Evolutionary conservation across 23 red algal species (phyloP).

Genomic region (Gracilaria domingensis): DNA sequence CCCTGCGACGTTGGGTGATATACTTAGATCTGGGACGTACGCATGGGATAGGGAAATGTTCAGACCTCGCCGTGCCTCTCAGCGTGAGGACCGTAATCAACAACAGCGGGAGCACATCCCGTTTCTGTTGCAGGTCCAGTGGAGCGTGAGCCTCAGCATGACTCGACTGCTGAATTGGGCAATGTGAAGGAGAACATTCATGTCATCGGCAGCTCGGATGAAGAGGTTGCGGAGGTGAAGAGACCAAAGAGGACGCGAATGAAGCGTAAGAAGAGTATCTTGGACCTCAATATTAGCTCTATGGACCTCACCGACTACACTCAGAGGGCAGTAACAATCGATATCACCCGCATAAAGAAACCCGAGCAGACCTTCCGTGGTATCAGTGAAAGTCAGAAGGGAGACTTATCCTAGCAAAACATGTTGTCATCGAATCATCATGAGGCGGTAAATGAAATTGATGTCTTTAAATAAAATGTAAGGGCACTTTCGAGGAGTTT

Average conservation of each 20-base stretch:
- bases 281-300: neutral
- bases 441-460: no score
- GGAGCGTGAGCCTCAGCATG: neutral
- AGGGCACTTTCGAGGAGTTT: no score
- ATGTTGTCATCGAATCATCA: no score
- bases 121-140: neutral
- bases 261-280: neutral
- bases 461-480: no score
- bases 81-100: neutral
- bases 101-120: neutral
- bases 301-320: neutral
- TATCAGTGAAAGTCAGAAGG: neutral
- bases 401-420: no score
- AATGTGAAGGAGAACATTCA: neutral
- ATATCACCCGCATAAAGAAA: neutral
- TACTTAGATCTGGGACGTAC: neutral
- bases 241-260: neutral
- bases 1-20: neutral
- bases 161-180: no score
- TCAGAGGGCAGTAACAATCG: neutral
- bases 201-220: no score
- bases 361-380: neutral
- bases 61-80: neutral
- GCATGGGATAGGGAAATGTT: constrained; percentile 18
- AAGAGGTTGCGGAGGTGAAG: no score